These are phyloP conservation scores for Ceratocystis variospora DNA, from an alignment of 2,329 filamentous ascomycete species.

Conservation along the genomic window DNA sequence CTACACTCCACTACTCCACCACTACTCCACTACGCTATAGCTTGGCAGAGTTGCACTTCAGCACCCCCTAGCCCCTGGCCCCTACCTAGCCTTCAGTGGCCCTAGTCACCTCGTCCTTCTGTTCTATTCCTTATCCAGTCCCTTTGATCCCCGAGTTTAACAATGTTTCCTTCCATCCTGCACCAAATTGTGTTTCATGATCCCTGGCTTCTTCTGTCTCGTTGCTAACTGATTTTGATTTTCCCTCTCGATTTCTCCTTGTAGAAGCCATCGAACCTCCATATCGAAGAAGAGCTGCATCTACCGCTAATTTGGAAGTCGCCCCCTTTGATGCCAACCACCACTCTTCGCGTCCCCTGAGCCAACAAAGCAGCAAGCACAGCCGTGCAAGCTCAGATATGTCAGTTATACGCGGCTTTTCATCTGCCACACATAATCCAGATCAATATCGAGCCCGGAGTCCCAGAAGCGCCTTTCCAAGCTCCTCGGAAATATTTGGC, in stretches of 20 bases:
- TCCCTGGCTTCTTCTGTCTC: conserved; percentile 7
- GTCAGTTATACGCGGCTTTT: conserved; percentile 43
- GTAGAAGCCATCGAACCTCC: conserved; percentile 22
- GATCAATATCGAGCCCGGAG: conserved; percentile 30
- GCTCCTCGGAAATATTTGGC: conserved; percentile 25
- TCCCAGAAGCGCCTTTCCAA: conserved; percentile 33
- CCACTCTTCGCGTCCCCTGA: conserved; percentile 35
- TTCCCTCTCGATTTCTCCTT: conserved; percentile 17
- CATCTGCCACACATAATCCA: conserved; percentile 33
- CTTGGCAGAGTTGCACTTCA: neutral
- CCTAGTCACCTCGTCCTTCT: neutral
- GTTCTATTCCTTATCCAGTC: neutral
- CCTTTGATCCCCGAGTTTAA: neutral
- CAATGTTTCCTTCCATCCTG: conserved; percentile 1
- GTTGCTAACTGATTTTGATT: conserved; percentile 13
- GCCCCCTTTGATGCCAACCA: conserved; percentile 34
- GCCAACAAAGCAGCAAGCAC: conserved; percentile 47
- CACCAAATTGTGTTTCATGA: conserved; percentile 13
- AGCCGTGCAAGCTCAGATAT: conserved; percentile 59
- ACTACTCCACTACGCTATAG: neutral
- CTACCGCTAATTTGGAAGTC: conserved; percentile 45
- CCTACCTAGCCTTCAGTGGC: neutral
- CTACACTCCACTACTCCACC: no score
- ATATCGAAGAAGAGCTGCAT: conserved; percentile 44
- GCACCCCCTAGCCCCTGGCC: neutral